Conservation (phyloP, 2,329 filamentous ascomycete species). For the Pyrenophora tritici-repentis region DNA sequence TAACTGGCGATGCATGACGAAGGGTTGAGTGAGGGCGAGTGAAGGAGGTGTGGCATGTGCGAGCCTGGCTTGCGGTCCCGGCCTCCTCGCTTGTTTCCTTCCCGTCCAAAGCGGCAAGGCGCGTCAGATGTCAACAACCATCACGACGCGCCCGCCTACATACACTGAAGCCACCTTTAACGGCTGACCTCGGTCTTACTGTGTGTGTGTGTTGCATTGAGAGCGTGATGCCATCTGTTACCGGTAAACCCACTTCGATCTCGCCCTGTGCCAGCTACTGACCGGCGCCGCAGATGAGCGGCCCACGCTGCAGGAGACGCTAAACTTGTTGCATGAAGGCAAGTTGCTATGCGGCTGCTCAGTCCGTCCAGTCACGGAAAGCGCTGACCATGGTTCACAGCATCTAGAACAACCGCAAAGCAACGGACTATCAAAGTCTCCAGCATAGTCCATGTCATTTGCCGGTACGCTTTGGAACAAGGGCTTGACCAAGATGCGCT, state of each 20-base stretch:
- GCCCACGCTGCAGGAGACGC: slow-evolving; percentile 40
- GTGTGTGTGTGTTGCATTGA: slow-evolving; percentile 27
- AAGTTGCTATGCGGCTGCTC: slow-evolving; percentile 20
- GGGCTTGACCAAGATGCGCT: slow-evolving; percentile 69
- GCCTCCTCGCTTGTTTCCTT: slow-evolving; percentile 31
- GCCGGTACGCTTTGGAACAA: slow-evolving; percentile 66
- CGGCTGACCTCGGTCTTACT: slow-evolving; percentile 33
- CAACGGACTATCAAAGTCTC: slow-evolving; percentile 67
- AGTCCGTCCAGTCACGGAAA: slow-evolving; percentile 11
- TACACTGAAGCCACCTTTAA: slow-evolving; percentile 13
- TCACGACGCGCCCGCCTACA: slow-evolving; percentile 29
- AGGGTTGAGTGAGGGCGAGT: background rate
- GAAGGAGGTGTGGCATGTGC: slow-evolving; percentile 5
- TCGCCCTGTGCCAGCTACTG: slow-evolving; percentile 21
- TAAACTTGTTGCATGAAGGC: slow-evolving; percentile 46
- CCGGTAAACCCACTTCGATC: slow-evolving; percentile 27
- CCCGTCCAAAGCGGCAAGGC: slow-evolving; percentile 26
- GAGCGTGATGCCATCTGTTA: slow-evolving; percentile 39
- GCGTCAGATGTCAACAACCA: slow-evolving; percentile 35
- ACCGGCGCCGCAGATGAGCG: slow-evolving; percentile 36
- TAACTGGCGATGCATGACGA: slow-evolving; percentile 7
- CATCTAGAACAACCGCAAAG: slow-evolving; percentile 61
- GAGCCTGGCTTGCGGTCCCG: slow-evolving; percentile 2
- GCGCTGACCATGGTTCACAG: slow-evolving; percentile 36
- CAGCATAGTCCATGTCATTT: slow-evolving; percentile 66